These are phyloP conservation scores for Firmiana major DNA, from an alignment of 345 rosid species.

Conservation along the genomic window DNA sequence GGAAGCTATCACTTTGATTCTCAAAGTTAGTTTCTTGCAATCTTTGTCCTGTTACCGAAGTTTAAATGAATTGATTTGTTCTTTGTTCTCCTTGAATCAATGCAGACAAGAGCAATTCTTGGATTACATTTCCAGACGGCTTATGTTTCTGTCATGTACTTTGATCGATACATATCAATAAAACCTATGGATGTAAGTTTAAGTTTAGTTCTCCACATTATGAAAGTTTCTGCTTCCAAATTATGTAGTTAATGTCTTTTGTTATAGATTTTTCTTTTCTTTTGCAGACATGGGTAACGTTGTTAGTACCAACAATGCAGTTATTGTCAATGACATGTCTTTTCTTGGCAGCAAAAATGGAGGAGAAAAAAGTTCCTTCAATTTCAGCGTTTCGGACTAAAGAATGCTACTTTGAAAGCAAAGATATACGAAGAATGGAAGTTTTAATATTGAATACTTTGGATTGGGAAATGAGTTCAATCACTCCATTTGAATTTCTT, in stretches of 20 bases:
- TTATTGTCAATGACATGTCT: slow-evolving; percentile 58
- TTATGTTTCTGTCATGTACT: slow-evolving; percentile 47
- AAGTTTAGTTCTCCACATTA: neutral
- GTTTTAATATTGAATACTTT: slow-evolving; percentile 52
- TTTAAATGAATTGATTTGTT: neutral
- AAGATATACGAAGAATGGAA: slow-evolving; percentile 63
- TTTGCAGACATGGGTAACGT: too few species aligned
- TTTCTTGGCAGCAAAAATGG: slow-evolving; percentile 67
- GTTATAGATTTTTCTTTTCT: neutral
- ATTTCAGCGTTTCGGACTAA: slow-evolving; percentile 38
- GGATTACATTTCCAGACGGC: slow-evolving; percentile 50
- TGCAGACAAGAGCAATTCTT: slow-evolving; percentile 38
- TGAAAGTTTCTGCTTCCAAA: neutral
- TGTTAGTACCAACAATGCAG: too few species aligned
- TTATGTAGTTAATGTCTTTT: too few species aligned
- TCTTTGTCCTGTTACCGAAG: neutral
- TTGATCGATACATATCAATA: slow-evolving; percentile 51
- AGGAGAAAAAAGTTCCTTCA: slow-evolving; percentile 41
- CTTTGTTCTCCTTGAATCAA: slow-evolving; percentile 4
- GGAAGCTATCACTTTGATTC: slow-evolving; percentile 53
- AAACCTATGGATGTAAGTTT: slow-evolving; percentile 7
- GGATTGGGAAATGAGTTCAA: slow-evolving; percentile 53
- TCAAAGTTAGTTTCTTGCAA: slow-evolving; percentile 34
- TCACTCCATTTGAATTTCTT: slow-evolving; percentile 52
- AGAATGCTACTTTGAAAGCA: slow-evolving; percentile 34